Evolutionary conservation across 2,329 filamentous ascomycete species (phyloP).

Genomic region (Conoideocrella luteorostrata): DNA sequence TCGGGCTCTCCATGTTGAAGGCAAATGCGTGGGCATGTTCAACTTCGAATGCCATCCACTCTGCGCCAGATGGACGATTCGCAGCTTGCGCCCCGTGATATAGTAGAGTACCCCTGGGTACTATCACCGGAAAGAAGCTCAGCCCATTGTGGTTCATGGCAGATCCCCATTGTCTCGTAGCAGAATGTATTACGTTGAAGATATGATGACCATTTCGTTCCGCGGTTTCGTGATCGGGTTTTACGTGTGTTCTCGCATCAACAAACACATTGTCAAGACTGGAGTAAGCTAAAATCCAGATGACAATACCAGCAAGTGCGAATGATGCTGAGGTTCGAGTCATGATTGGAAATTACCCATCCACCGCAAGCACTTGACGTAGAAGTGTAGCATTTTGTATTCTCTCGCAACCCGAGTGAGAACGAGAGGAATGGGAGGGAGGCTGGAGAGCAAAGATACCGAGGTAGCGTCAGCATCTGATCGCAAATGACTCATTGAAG

Average conservation of each 20-base stretch:
- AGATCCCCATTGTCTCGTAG: constrained; percentile 69
- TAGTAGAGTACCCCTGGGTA: constrained; percentile 58
- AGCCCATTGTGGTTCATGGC: constrained; percentile 71
- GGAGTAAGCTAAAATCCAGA: background rate
- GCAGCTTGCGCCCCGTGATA: constrained; percentile 55
- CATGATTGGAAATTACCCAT: no score
- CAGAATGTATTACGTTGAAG: constrained; percentile 67
- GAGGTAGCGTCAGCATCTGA: no score
- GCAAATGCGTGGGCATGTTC: constrained; percentile 67
- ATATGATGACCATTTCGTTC: constrained; percentile 53
- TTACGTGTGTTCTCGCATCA: constrained; percentile 16
- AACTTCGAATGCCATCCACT: constrained; percentile 73
- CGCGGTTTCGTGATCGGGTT: constrained; percentile 32
- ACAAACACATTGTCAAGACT: background rate
- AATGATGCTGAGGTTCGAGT: background rate
- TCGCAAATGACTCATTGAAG: no score
- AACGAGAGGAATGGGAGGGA: no score
- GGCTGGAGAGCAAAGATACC: no score
- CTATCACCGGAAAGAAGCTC: constrained; percentile 59
- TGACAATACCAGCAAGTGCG: background rate
- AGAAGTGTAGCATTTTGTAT: no score
- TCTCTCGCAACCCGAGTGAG: no score
- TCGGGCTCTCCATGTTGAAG: background rate
- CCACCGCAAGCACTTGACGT: no score
- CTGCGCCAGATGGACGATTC: constrained; percentile 43